Evolutionary conservation across 768 basidiomycete species (phyloP), one percentile per base, ranked within the genome.

Genomic region (Lactarius sanguifluus): DNA sequence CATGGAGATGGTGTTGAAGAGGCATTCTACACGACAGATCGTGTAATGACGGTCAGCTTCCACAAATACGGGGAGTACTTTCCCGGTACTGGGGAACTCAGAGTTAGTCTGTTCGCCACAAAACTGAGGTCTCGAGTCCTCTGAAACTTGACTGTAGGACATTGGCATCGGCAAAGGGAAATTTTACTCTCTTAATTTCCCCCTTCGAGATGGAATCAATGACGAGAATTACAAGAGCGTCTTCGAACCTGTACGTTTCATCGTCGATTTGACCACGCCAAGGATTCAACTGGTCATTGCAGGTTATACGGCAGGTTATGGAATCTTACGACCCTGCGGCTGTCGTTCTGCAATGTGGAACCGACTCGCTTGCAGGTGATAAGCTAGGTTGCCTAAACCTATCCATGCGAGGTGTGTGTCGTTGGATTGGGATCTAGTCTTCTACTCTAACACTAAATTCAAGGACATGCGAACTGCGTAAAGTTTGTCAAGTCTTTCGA

Each of bases 41-140:
- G 97, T 54, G 97, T 99, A 64, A 98, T 98, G 97, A 98, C 96
- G 0, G 89, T 89, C 73, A 95, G 92, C 72, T 97, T 98, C 78
- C 97, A 99, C 76, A 98, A 98, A 77, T 99, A 98, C 70, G 97
- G 97, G 40, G 97, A 99, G 77, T 99, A 91, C 77, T 99, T 99
- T 77, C 97, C 97, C 32, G 97, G 97, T 50, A 99, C 97, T 7
- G 97, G 97, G n/a, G 96, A 97, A 77, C 81, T 97, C 47, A 84
- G 96, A 71, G 93, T 93, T 73, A 71, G 87, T 75, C 38, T 34
- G 23, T 61, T 64, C 57, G 1, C 64, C 56, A 61, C 54, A 61
- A 59, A 52, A 25, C 50, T 13, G 13, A 25, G 23, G 55, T 59
- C 20, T 47, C 9, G 7, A 20, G 2, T 18, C 38, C 20, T 30